Evolutionary conservation across 352 stramenopile genomes (phyloP).

Genomic region (Globisporangium spiculum): DNA sequence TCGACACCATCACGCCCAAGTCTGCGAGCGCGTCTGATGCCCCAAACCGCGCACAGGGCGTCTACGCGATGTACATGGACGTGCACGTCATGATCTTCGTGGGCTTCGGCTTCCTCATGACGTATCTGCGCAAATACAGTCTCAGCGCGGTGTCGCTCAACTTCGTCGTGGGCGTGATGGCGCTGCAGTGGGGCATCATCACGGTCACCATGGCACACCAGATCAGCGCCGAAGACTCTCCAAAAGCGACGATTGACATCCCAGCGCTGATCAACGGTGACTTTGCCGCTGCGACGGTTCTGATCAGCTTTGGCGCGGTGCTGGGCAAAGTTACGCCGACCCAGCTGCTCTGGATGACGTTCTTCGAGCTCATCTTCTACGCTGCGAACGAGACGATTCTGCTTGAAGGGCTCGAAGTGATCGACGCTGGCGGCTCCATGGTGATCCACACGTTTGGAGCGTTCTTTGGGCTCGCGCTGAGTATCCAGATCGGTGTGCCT

Average conservation of each 20-base stretch:
- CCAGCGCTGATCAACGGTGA: conserved; percentile 72
- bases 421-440: conserved; percentile 79
- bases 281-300: conserved; percentile 69
- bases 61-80: conserved; percentile 72
- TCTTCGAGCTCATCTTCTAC: conserved; percentile 77
- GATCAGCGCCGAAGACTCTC: conserved; percentile 42
- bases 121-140: conserved; percentile 83
- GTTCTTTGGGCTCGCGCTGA: conserved; percentile 77
- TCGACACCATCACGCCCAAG: conserved; percentile 39
- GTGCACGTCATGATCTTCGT: conserved; percentile 87
- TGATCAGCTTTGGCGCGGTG: conserved; percentile 81
- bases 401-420: conserved; percentile 45
- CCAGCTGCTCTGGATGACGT: conserved; percentile 74
- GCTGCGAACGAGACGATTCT: conserved; percentile 79
- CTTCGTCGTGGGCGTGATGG: conserved; percentile 68
- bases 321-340: conserved; percentile 74
- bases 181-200: conserved; percentile 70
- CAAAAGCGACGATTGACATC: conserved; percentile 55
- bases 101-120: conserved; percentile 89
- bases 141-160: conserved; percentile 74
- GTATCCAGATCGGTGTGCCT: conserved; percentile 53
- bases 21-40: conserved; percentile 16
- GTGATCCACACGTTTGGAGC: conserved; percentile 86
- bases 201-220: conserved; percentile 58
- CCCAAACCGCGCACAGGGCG: conserved; percentile 9